A percentile compares a stretch with the other conserved stretches of the same genome.
Conservation (phyloP, 345 rosid species). For the Hypericum androsaemum region DNA sequence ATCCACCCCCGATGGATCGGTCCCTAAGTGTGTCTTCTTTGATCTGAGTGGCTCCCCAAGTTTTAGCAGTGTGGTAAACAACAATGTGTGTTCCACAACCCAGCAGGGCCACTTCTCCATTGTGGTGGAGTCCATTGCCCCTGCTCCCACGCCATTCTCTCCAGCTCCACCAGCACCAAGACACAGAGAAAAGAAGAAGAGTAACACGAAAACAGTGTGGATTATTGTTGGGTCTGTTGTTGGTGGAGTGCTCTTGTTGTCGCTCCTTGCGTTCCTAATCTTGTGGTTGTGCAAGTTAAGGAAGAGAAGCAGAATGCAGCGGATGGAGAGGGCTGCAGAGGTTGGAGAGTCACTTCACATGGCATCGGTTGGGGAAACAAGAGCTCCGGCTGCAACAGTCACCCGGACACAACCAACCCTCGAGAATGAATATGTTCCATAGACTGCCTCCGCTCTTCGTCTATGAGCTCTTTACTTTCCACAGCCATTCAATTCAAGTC, state of each 20-base stretch:
- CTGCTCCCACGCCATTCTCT: constrained; percentile 32
- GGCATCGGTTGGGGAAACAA: constrained; percentile 70
- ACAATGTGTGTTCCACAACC: constrained; percentile 43
- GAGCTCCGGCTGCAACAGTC: constrained; percentile 71
- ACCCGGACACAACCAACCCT: constrained; percentile 86
- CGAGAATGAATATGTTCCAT: constrained; percentile 78
- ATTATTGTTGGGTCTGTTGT: constrained; percentile 70
- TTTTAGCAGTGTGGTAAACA: constrained; percentile 43
- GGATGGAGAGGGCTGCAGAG: constrained; percentile 94
- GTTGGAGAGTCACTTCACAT: constrained; percentile 72
- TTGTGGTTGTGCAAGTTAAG: constrained; percentile 50
- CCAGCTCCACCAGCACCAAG: constrained; percentile 15
- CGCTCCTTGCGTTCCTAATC: constrained; percentile 35
- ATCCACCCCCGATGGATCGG: constrained; percentile 43
- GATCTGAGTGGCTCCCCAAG: constrained; percentile 45
- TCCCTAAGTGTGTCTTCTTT: constrained; percentile 59
- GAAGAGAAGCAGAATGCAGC: constrained; percentile 51
- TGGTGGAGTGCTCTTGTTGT: constrained; percentile 54
- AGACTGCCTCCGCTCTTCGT: constrained; percentile 1
- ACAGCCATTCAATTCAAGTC: constrained; percentile 32
- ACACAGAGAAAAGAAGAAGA: constrained; percentile 20
- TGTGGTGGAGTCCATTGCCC: constrained; percentile 51
- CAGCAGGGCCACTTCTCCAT: constrained; percentile 83
- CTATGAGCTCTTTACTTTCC: constrained; percentile 10
- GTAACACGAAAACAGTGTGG: constrained; percentile 30